Evolutionary conservation across 2,329 filamentous ascomycete species (phyloP).

Genomic region (Sclerotinia glacialis): DNA sequence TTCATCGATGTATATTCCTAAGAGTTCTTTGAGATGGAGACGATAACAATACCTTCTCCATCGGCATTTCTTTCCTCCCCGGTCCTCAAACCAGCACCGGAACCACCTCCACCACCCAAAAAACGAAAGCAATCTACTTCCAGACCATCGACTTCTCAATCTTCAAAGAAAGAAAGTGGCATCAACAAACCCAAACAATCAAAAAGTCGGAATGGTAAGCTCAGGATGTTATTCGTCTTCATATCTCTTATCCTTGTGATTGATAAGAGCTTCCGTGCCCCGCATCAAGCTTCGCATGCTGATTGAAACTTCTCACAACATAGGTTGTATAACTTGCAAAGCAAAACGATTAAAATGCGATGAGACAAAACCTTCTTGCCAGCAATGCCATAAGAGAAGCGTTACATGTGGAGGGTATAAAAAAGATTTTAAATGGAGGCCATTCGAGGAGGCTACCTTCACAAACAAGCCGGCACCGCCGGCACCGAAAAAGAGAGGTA

Average conservation of each 20-base stretch:
- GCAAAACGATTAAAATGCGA: slow-evolving; percentile 71
- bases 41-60: slow-evolving; percentile 58
- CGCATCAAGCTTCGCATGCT: slow-evolving; percentile 21
- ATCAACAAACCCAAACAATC: slow-evolving; percentile 65
- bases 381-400: slow-evolving; percentile 63
- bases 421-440: slow-evolving; percentile 73
- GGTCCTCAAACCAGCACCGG: slow-evolving; percentile 34
- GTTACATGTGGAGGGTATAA: slow-evolving; percentile 69
- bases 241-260: slow-evolving; percentile 31
- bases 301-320: slow-evolving; percentile 27
- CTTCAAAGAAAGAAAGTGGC: slow-evolving; percentile 39
- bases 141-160: slow-evolving; percentile 25
- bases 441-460: slow-evolving; percentile 63
- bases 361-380: slow-evolving; percentile 66
- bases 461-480: slow-evolving; percentile 41
- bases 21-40: slow-evolving; percentile 48
- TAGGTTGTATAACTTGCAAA: slow-evolving; percentile 73
- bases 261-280: slow-evolving; percentile 28
- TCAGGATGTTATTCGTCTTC: slow-evolving; percentile 26
- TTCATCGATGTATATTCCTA: slow-evolving; percentile 29
- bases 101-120: slow-evolving; percentile 30
- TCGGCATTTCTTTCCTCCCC: slow-evolving; percentile 51
- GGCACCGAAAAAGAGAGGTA: slow-evolving; percentile 34
- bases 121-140: slow-evolving; percentile 34
- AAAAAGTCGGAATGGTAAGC: slow-evolving; percentile 71